A percentile compares a stretch with the other conserved stretches of the same genome.
These are phyloP conservation scores for Bombardia bombarda DNA, from an alignment of 495 filamentous ascomycete genomes.

Conservation along the genomic window DNA sequence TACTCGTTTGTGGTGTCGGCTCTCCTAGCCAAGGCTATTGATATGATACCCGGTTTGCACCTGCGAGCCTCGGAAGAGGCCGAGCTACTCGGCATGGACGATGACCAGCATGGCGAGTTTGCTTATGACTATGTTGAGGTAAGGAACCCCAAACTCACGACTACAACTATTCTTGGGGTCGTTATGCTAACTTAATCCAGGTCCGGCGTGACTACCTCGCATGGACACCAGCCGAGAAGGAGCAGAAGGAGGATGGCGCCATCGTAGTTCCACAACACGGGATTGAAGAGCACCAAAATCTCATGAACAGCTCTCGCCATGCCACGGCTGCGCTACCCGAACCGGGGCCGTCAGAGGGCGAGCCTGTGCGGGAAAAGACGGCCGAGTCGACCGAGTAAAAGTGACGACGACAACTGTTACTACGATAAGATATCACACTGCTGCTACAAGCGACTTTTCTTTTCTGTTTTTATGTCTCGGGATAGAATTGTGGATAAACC, in stretches of 20 bases:
- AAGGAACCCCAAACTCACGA: no score
- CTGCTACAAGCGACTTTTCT: background rate
- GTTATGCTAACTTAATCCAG: constrained; percentile 2
- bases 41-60: constrained; percentile 80
- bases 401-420: no score
- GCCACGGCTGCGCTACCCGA: background rate
- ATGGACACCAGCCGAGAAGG: constrained; percentile 85
- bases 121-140: constrained; percentile 97
- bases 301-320: constrained; percentile 13
- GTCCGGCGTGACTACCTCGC: constrained; percentile 95
- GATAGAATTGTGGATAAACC: background rate
- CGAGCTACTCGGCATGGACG: constrained; percentile 97
- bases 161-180: background rate
- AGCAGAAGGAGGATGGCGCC: constrained; percentile 55
- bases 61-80: constrained; percentile 91
- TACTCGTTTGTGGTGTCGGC: constrained; percentile 84
- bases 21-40: constrained; percentile 75
- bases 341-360: background rate
- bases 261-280: constrained; percentile 69
- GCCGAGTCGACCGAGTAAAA: constrained; percentile 1
- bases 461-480: background rate
- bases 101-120: constrained; percentile 97
- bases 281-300: constrained; percentile 58
- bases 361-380: background rate
- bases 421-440: background rate